Base-by-base conservation (phyloP, 768 basidiomycete species). In the Amanita inopinata region DNA sequence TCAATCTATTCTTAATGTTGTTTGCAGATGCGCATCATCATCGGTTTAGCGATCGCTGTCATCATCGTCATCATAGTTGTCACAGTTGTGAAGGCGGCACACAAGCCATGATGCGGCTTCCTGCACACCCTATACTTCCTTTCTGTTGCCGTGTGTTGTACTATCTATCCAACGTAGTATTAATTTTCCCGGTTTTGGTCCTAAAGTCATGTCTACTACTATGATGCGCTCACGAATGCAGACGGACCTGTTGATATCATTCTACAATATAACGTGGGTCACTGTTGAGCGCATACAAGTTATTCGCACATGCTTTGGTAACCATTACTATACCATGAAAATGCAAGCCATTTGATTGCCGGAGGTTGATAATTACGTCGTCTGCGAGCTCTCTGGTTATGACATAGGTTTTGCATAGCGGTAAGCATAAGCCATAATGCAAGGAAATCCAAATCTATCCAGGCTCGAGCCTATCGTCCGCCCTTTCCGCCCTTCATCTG, bases 51-150 rank as follows among this genome's bases (percentile, higher is more conserved):
- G 41, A 83, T 99, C 54, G 75, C 75, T 37, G 77, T 99, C 44
- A 86, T 99, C 59, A 75, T 97, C 52, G 71, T 93, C 61, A 92
- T 99, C 67, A 94, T 99, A 58, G 83, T 98, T 53, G 89, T 97
- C 40, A 88, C 87, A 22, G 80, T 97, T 55, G 86, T 96, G 58
- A 91, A 89, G 68, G 78, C 90, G 58, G 84, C 82, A 33, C 17
- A 37, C 20, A 36, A 36, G 12, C 14, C 14, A 28, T 15, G n/a
- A 5, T 12, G n/a, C 5, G 6, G 18, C 11, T 44, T 19, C 23
- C 15, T 11, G 14, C 33, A 18, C 11, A 36, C 14, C 23, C 15
- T 11, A n/a, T 23, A 18, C 18, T 36, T 15, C 24, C 30, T n/a
- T 30, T 19, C 27, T 31, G 17, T 27, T 12, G 25, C 35, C 33